Evolutionary conservation across 306 rosid species (phyloP).

Genomic region (Dryas drummondii): DNA sequence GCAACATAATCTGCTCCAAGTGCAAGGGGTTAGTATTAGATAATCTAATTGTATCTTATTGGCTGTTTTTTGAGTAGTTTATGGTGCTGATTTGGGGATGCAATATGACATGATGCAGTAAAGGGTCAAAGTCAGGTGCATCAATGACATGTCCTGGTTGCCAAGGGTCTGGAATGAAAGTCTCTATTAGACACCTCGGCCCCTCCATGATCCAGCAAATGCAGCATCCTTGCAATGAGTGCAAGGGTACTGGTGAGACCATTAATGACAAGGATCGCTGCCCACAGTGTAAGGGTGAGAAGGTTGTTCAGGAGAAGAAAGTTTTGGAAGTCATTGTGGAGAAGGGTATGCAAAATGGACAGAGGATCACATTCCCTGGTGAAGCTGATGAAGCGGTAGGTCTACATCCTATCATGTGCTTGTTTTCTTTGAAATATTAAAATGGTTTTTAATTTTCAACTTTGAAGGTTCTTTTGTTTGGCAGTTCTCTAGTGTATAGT

Average conservation of each 20-base stretch:
- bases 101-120: constrained; percentile 42
- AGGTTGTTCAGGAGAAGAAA: constrained; percentile 93
- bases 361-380: constrained; percentile 87
- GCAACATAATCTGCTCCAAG: constrained; percentile 76
- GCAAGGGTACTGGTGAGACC: constrained; percentile 94
- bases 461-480: not conserved
- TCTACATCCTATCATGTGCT: not conserved
- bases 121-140: constrained; percentile 94
- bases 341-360: constrained; percentile 95
- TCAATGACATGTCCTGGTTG: constrained; percentile 84
- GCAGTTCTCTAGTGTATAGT: not conserved
- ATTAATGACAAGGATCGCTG: constrained; percentile 90
- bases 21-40: constrained; percentile 71
- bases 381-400: constrained; percentile 97
- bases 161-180: constrained; percentile 96
- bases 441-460: not conserved
- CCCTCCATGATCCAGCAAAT: constrained; percentile 97
- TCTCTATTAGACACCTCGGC: constrained; percentile 88
- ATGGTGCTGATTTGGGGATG: not conserved
- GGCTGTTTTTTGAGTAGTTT: not conserved
- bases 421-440: not conserved
- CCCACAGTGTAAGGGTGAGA: constrained; percentile 83
- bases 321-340: constrained; percentile 86
- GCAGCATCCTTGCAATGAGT: constrained; percentile 96
- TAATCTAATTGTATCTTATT: not conserved